Evolutionary conservation across 768 basidiomycete genomes (phyloP).

Genomic region (Trichaptum fuscoviolaceum): DNA sequence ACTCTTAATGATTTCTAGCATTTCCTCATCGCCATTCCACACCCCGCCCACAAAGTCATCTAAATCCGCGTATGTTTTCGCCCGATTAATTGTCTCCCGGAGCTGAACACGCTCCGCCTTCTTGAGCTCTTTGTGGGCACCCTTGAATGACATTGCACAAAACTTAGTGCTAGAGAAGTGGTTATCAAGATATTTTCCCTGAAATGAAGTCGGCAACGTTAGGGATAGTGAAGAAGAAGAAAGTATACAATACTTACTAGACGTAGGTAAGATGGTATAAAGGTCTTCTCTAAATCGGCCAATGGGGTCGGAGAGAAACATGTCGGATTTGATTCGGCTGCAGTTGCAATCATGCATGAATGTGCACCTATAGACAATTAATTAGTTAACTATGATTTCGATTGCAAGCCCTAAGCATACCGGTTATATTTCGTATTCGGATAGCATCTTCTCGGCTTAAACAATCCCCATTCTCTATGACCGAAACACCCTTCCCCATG

Average conservation of each 20-base stretch:
- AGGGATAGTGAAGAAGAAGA: not conserved
- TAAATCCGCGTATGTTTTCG: conserved; percentile 59
- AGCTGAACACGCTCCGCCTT: conserved; percentile 56
- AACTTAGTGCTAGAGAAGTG: conserved; percentile 86
- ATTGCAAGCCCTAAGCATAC: conserved; percentile 32
- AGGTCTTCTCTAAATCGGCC: conserved; percentile 57
- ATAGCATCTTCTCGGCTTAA: conserved; percentile 71
- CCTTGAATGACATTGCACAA: conserved; percentile 79
- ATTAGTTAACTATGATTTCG: not conserved
- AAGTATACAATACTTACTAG: conserved; percentile 44
- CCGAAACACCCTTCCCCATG: conserved; percentile 73
- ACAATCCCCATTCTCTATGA: conserved; percentile 95
- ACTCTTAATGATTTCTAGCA: conserved; percentile 45
- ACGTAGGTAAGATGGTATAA: conserved; percentile 71
- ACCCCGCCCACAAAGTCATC: conserved; percentile 40
- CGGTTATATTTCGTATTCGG: conserved; percentile 68
- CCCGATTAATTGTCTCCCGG: conserved; percentile 46
- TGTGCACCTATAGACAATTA: conserved; percentile 53
- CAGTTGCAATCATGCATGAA: conserved; percentile 95
- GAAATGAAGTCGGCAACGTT: conserved; percentile 8
- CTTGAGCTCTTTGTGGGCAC: conserved; percentile 46
- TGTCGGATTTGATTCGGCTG: conserved; percentile 88
- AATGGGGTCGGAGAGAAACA: conserved; percentile 74
- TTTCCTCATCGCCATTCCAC: conserved; percentile 60
- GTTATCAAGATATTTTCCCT: conserved; percentile 75